Conservation (phyloP, 176 grass and related monocot species). For the Musa itinerans region DNA sequence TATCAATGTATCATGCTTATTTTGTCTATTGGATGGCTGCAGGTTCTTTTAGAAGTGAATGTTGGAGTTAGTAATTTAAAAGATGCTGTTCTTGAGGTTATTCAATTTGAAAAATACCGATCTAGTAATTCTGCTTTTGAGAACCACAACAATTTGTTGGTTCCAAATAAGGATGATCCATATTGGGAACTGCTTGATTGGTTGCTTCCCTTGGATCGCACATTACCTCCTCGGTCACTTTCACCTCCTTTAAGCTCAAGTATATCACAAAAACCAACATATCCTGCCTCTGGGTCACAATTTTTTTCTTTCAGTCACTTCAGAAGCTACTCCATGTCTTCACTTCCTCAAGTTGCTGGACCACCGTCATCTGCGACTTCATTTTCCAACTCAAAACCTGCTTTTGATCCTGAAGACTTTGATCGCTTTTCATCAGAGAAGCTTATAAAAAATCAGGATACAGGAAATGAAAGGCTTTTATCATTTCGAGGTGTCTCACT, state of each 20-base stretch:
- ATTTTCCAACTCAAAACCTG: slow-evolving; percentile 38
- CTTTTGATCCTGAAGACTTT: slow-evolving; percentile 65
- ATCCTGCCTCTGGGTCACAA: slow-evolving; percentile 57
- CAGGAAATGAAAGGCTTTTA: slow-evolving; percentile 46
- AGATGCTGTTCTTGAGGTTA: slow-evolving; percentile 85
- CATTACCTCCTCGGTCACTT: slow-evolving; percentile 54
- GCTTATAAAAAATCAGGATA: slow-evolving; percentile 47
- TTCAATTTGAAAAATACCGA: slow-evolving; percentile 84
- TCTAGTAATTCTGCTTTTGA: slow-evolving; percentile 34
- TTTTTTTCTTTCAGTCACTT: slow-evolving; percentile 77
- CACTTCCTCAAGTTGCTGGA: slow-evolving; percentile 27
- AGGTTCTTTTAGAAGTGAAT: slow-evolving; percentile 94
- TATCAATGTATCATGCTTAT: not conserved
- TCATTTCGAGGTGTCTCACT: slow-evolving; percentile 94
- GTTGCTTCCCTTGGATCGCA: slow-evolving; percentile 86
- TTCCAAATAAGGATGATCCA: slow-evolving; percentile 47
- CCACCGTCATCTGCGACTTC: slow-evolving; percentile 20
- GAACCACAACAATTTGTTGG: slow-evolving; percentile 27
- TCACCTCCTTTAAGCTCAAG: slow-evolving; percentile 66
- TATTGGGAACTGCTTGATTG: slow-evolving; percentile 76
- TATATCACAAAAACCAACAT: slow-evolving; percentile 65
- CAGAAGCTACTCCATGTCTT: slow-evolving; percentile 92
- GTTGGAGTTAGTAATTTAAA: slow-evolving; percentile 70
- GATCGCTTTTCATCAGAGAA: slow-evolving; percentile 50
- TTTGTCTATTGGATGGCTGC: slow-evolving; percentile 70